These are phyloP conservation scores for Talaromyces islandicus DNA, from an alignment of 2,329 filamentous ascomycete species.

Conservation along the genomic window DNA sequence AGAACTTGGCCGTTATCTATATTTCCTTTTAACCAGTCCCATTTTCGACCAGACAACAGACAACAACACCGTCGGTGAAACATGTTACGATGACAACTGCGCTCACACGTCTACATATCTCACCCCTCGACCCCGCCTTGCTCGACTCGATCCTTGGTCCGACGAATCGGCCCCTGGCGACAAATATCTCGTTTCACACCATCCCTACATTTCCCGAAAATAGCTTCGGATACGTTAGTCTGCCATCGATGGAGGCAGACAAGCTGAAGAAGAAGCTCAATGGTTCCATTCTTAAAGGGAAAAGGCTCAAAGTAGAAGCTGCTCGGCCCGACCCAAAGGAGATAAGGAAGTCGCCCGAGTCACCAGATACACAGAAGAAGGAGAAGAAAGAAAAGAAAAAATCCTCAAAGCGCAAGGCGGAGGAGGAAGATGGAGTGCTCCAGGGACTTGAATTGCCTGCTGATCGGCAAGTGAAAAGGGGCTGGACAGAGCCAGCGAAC, in stretches of 20 bases:
- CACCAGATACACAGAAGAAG: slow-evolving; percentile 18
- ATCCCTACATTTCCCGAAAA: slow-evolving; percentile 85
- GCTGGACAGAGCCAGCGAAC: slow-evolving; percentile 69
- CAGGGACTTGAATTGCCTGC: slow-evolving; percentile 66
- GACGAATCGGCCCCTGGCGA: slow-evolving; percentile 59
- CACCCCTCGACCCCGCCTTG: slow-evolving; percentile 72
- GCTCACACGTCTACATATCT: slow-evolving; percentile 69
- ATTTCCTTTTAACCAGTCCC: background rate
- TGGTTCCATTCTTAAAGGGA: slow-evolving; percentile 75
- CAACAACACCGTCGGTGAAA: background rate
- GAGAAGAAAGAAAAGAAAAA: slow-evolving; percentile 1
- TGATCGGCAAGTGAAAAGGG: slow-evolving; percentile 76
- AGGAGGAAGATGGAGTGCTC: slow-evolving; percentile 51
- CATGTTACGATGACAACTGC: slow-evolving; percentile 26
- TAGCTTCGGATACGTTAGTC: slow-evolving; percentile 81
- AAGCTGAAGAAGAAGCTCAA: slow-evolving; percentile 88
- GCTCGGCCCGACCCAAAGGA: slow-evolving; percentile 61
- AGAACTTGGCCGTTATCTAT: background rate
- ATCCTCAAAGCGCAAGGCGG: slow-evolving; percentile 34
- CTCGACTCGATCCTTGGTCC: slow-evolving; percentile 66
- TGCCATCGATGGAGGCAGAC: slow-evolving; percentile 77
- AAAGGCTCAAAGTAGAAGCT: slow-evolving; percentile 77
- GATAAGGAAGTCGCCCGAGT: slow-evolving; percentile 13
- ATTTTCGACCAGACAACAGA: background rate
- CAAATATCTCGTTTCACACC: slow-evolving; percentile 81